Conservation (phyloP, 345 rosid genomes). For the Gossypium arboreum region DNA sequence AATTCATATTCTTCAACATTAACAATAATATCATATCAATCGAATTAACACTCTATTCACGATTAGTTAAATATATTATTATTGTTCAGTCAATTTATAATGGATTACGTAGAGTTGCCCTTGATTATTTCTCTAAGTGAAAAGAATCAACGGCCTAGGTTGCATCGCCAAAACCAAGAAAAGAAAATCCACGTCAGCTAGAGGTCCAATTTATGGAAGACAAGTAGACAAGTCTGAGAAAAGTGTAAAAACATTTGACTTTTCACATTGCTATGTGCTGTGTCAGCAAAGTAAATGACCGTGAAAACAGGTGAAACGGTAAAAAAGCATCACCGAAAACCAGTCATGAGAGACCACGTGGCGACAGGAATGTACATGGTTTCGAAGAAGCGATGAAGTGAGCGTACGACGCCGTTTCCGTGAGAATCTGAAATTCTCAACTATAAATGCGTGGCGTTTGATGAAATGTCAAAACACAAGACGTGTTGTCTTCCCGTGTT, state of each 20-base stretch:
- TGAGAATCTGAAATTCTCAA: neutral
- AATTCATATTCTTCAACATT: no score
- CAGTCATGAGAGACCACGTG: slow-evolving; percentile 4
- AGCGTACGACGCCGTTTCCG: slow-evolving; percentile 1
- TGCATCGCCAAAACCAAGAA: neutral
- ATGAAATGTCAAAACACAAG: slow-evolving; percentile 9
- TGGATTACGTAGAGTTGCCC: neutral
- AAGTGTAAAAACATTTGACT: neutral
- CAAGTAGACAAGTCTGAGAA: slow-evolving; percentile 13
- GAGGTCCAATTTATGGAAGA: neutral
- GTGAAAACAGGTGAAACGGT: neutral
- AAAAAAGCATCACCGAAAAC: neutral
- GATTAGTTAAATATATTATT: no score
- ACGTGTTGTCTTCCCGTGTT: slow-evolving; percentile 18
- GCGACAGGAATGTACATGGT: neutral
- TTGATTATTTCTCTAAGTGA: neutral
- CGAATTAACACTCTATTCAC: accelerated
- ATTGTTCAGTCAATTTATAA: neutral
- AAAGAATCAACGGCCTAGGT: neutral
- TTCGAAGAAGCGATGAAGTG: neutral
- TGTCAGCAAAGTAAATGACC: slow-evolving; percentile 19
- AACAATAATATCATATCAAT: no score
- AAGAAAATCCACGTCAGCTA: neutral
- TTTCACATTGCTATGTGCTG: neutral
- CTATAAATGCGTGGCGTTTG: slow-evolving; percentile 30